Conservation (phyloP, 2,329 filamentous ascomycete genomes). For the Fusarium solani-melongenae region DNA sequence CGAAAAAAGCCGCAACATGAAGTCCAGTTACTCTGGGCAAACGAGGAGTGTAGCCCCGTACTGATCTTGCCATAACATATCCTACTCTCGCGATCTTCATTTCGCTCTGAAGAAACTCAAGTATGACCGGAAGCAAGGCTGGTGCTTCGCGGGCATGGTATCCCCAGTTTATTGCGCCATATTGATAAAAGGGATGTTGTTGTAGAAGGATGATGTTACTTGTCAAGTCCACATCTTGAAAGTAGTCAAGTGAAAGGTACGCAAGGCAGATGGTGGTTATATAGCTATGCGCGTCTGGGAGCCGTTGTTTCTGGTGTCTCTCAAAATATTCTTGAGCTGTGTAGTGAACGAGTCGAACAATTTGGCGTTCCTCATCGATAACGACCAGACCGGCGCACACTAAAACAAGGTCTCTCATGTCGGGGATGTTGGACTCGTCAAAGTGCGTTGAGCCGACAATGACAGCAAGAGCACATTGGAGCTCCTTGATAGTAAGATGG, state of each 20-base stretch:
- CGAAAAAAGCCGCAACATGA: no score
- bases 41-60: no score
- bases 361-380: background rate
- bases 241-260: background rate
- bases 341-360: conserved; percentile 33
- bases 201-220: no score
- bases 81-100: no score
- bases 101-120: no score
- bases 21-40: no score
- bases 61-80: no score
- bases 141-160: background rate
- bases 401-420: background rate
- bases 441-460: background rate
- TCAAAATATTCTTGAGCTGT: conserved; percentile 57
- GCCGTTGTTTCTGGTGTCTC: no score
- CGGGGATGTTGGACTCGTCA: background rate
- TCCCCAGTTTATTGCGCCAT: background rate
- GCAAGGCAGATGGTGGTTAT: background rate
- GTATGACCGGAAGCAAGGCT: background rate
- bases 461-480: background rate
- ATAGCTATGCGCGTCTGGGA: conserved; percentile 33
- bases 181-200: no score
- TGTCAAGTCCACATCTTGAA: no score
- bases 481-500: conserved; percentile 43
- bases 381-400: background rate